Base-by-base conservation (phyloP, 371 early-diverging fungal genomes). In the Syncephalastrum sp. region DNA sequence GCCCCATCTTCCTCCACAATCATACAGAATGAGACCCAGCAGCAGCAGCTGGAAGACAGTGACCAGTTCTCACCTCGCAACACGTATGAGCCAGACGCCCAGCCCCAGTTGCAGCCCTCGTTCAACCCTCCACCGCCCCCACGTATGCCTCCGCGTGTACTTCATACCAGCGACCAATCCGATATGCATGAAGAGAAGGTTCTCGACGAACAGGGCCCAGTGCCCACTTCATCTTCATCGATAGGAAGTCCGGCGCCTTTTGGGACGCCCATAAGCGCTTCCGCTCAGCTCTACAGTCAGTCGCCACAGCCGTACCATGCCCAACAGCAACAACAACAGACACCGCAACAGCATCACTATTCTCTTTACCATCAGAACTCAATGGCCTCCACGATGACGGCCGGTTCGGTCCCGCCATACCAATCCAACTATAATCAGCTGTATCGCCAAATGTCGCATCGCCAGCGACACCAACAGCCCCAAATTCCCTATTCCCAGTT, bases 401-500 rank as follows among this genome's bases (percentile, higher is more conserved):
- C 45, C 29, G 17, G 47, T 62, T 14, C 60, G 27, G 44, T 49
- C 25, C 41, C 42, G n/a, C 42, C 59, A 12, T 59, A 63, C 43
- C 57, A 57, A 14, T 55, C 66, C 15, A 67, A 72, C 41, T 80
- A 76, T 38, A 65, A 66, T 8, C 75, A 74, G 19, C 59, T 74
- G n/a, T 74, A 74, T 52, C 65, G 64, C 25, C 77, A 80, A 61
- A 60, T 70, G 6, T 63, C 67, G 13, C 66, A 59, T 10, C 63
- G 63, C 15, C 73, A 69, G 53, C 63, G 69, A 24, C 58, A 63
- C 15, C 59, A 61, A 29, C 57, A 53, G 24, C 47, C 53, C 19
- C 66, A 70, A 25, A 61, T 71, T 15, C 71, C 79, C 33, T 79
- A 79, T 50, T 45, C 65, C 24, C 74, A 75, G 47, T 79, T 74